Evolutionary conservation across 306 rosid genomes (phyloP), one percentile per base, ranked within the genome.

Genomic region (Cucurbita moschata): DNA sequence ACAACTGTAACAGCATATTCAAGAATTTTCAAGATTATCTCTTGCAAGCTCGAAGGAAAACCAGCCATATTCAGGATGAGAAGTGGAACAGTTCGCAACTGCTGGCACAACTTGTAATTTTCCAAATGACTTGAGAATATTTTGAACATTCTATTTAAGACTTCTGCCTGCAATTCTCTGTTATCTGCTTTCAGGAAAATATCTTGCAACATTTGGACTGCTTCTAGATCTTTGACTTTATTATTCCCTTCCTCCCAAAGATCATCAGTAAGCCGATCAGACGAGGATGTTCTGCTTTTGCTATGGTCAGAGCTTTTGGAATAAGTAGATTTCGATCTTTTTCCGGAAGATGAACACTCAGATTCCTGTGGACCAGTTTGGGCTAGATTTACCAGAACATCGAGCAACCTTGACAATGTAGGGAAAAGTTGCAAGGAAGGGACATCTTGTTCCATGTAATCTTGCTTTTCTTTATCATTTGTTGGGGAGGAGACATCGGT

Each of bases 1-100:
- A 91, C 97, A 58, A 95, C 99, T 73, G 97, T 95, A 84, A 95
- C 99, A 60, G 93, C 99, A 88, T 95, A 95, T 85, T 95, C 99
- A 42, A 95, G 99, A 85, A 95, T 95, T 86, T 95, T 95, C 87
- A 95, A 79, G 78, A 95, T 89, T 72, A 87, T 89, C 77, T 91
- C 99, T 81, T 89, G 97, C 80, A 91, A 82, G 69, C 95, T 76
- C 68, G 92, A 76, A 75, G 97, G 96, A 76, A 95, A 89, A 73
- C 88, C 91, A 46, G 85, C 96, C 99, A 95, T 95, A 77, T 95
- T 95, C 78, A 95, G 84, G 82, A 95, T 95, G 70, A 95, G 82
- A 88, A 95, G 97, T 62, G 99, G 97, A 80, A 95, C 92, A 49
- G 96, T 91, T 30, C 97, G 91, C 72, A 95, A 88, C 80, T 89